A percentile compares a stretch with the other conserved stretches of the same genome.
phyloP scores from a whole-genome alignment of 2,329 filamentous ascomycete species.

The Acephala macrosclerotiorum region DNA sequence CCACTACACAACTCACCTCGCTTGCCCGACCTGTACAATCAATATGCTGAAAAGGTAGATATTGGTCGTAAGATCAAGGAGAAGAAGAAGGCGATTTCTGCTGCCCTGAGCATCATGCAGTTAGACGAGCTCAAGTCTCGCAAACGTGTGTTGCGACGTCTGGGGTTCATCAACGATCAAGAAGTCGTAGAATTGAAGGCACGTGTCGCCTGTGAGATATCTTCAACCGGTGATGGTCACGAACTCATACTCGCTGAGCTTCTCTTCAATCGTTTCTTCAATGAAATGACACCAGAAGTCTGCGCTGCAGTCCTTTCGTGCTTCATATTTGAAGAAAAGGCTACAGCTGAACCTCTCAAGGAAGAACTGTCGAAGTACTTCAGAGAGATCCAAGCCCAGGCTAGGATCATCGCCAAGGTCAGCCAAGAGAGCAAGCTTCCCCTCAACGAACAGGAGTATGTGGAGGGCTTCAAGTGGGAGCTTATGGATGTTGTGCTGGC shows the following conservation, averaged over 20 bases:
- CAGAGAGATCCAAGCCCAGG: constrained; percentile 86
- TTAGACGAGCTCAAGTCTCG: constrained; percentile 95
- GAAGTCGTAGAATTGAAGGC: constrained; percentile 98
- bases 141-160: constrained; percentile 90
- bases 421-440: constrained; percentile 93
- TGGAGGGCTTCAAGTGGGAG: constrained; percentile 88
- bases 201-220: constrained; percentile 96
- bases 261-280: constrained; percentile 97
- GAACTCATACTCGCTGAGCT: constrained; percentile 93
- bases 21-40: constrained; percentile 83
- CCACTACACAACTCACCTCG: constrained; percentile 90
- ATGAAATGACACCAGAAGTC: constrained; percentile 88
- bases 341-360: constrained; percentile 77
- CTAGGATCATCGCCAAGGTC: constrained; percentile 88
- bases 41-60: constrained; percentile 83
- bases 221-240: constrained; percentile 81
- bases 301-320: constrained; percentile 87
- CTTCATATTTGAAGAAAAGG: constrained; percentile 98
- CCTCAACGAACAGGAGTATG: constrained; percentile 94
- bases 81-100: constrained; percentile 85
- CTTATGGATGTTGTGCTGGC: constrained; percentile 95
- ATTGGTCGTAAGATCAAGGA: constrained; percentile 82
- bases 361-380: constrained; percentile 89
- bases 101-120: constrained; percentile 88
- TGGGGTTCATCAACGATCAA: constrained; percentile 94